phyloP scores from a whole-genome alignment of 495 filamentous ascomycete genomes.

The Lentithecium fluviatile region DNA sequence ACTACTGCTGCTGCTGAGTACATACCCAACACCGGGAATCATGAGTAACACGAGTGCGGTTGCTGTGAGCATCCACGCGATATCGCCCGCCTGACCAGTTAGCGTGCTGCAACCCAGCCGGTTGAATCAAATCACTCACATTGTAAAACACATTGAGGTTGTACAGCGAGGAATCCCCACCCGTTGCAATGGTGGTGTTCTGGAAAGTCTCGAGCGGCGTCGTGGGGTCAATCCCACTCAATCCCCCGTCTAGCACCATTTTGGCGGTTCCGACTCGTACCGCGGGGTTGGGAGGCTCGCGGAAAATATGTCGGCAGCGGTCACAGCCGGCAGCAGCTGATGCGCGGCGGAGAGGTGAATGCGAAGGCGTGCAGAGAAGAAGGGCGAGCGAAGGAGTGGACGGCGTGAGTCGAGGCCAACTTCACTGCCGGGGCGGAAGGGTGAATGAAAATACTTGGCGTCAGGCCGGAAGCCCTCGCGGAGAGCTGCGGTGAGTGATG shows the following conservation, averaged over 20 bases:
- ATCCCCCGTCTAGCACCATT: slow-evolving; percentile 15
- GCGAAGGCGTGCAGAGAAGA: not conserved
- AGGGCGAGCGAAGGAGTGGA: slow-evolving; percentile 24
- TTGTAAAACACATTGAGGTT: slow-evolving; percentile 78
- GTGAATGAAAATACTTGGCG: slow-evolving; percentile 28
- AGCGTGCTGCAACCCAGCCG: not conserved
- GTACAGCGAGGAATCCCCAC: slow-evolving; percentile 69
- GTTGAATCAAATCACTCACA: slow-evolving; percentile 13
- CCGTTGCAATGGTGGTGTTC: slow-evolving; percentile 63
- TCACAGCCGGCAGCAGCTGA: not conserved
- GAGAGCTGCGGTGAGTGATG: no score
- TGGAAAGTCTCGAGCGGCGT: slow-evolving; percentile 39
- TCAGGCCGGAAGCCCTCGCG: no score
- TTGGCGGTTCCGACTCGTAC: slow-evolving; percentile 14
- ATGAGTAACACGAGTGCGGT: slow-evolving; percentile 93
- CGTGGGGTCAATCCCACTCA: slow-evolving; percentile 15
- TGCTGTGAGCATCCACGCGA: slow-evolving; percentile 84
- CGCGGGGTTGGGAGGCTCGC: not conserved
- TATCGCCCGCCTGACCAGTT: slow-evolving; percentile 69
- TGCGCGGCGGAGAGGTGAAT: not conserved
- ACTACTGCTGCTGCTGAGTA: not conserved
- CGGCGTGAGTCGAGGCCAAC: slow-evolving; percentile 24
- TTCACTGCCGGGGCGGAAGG: slow-evolving; percentile 26
- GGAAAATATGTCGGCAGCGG: not conserved
- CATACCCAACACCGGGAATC: slow-evolving; percentile 91